Percentiles rank a stretch among this genome's conserved stretches.
Conservation (phyloP, 2,329 filamentous ascomycete genomes). For the Clarireedia homoeocarpa region DNA sequence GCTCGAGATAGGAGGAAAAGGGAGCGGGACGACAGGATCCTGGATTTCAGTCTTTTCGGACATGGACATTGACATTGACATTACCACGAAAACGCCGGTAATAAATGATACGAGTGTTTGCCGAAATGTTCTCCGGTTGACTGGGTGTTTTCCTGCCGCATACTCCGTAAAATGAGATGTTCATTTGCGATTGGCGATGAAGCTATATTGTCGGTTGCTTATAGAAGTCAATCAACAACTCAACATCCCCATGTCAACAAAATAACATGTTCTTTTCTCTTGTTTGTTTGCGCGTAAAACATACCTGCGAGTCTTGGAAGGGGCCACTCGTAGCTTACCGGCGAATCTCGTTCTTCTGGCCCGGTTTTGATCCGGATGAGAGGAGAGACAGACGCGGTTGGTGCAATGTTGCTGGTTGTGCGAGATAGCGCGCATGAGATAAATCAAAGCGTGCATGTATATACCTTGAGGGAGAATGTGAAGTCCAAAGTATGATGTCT, state of each 20-base stretch:
- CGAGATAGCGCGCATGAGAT: not conserved
- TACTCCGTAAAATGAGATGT: not conserved
- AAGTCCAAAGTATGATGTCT: not conserved
- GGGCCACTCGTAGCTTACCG: no score
- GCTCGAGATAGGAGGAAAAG: no score
- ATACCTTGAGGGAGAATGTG: not conserved
- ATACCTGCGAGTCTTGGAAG: no score
- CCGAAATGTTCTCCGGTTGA: conserved; percentile 1
- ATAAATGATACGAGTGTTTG: no score
- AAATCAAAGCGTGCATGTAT: not conserved
- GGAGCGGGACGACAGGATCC: no score
- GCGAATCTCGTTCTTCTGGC: no score
- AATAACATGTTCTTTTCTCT: not conserved
- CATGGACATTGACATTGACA: not conserved
- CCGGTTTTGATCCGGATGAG: no score
- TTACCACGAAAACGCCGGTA: not conserved
- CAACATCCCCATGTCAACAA: conserved; percentile 3
- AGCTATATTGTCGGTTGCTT: not conserved
- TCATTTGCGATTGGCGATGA: not conserved
- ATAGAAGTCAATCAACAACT: not conserved
- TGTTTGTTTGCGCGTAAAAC: no score
- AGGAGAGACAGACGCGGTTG: no score
- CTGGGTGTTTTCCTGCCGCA: not conserved
- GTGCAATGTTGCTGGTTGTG: no score
- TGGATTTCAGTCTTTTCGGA: not conserved